These are phyloP conservation scores for Porodaedalea pini DNA, from an alignment of 1,284 basidiomycete genomes.

Conservation along the genomic window DNA sequence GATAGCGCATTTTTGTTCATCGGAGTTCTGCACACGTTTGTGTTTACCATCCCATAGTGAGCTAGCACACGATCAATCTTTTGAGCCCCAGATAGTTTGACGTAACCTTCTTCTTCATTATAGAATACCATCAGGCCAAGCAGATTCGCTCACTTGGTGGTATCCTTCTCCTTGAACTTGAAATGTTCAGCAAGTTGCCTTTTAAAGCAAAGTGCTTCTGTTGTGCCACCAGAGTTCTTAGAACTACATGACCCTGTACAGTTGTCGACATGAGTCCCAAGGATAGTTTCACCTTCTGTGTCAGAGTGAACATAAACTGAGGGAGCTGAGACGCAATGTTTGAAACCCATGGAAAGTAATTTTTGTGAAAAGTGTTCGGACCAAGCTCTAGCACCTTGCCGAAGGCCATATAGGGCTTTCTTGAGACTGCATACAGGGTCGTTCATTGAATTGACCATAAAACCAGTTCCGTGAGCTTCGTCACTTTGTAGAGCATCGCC, in stretches of 20 bases:
- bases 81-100: conserved; percentile 8
- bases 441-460: conserved; percentile 16
- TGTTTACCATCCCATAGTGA: neutral
- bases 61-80: conserved; percentile 19
- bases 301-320: conserved; percentile 28
- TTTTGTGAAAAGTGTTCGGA: conserved; percentile 23
- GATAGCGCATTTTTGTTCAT: conserved; percentile 21
- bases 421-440: conserved; percentile 23
- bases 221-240: too few relatives aligned
- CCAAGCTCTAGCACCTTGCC: conserved; percentile 32
- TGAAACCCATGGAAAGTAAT: conserved; percentile 23
- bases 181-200: conserved; percentile 1
- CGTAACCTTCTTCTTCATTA: neutral
- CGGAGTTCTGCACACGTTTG: conserved; percentile 13
- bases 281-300: conserved; percentile 26
- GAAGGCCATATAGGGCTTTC: conserved; percentile 28
- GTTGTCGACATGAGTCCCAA: conserved; percentile 34
- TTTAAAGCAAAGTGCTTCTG: neutral
- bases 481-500: neutral
- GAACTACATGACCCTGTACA: conserved; percentile 20
- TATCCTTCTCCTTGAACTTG: conserved; percentile 13
- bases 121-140: conserved; percentile 18
- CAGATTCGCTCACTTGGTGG: conserved; percentile 16
- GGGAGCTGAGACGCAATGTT: conserved; percentile 22
- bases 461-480: conserved; percentile 17